phyloP scores from a whole-genome alignment of 2,329 filamentous ascomycete species.

The Sporothrix globosa region DNA sequence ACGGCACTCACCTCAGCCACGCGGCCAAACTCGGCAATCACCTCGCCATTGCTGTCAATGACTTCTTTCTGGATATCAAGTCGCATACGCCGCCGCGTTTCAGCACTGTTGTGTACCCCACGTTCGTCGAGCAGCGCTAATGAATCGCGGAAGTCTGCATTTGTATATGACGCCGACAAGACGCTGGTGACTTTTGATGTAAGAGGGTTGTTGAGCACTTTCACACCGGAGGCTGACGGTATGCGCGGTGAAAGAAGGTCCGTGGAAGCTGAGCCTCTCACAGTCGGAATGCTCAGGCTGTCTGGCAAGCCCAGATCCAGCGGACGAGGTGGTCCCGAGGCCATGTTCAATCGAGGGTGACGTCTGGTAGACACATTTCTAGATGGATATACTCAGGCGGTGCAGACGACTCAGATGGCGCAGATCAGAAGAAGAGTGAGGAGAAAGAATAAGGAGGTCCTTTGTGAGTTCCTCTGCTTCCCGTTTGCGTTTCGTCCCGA shows the following conservation, averaged over 20 bases:
- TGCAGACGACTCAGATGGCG: neutral
- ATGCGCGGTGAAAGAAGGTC: slow-evolving; percentile 43
- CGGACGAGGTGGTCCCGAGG: slow-evolving; percentile 26
- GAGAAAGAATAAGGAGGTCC: neutral
- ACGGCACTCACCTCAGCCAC: slow-evolving; percentile 73
- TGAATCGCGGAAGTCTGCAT: slow-evolving; percentile 86
- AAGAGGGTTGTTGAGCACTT: slow-evolving; percentile 63
- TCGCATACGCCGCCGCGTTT: slow-evolving; percentile 76
- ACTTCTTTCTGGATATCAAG: slow-evolving; percentile 88
- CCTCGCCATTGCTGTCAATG: slow-evolving; percentile 86
- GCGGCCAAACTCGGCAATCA: slow-evolving; percentile 83
- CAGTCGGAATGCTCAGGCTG: neutral
- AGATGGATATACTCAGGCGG: neutral
- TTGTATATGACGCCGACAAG: slow-evolving; percentile 88
- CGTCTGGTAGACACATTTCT: slow-evolving; percentile 28
- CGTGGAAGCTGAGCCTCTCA: neutral
- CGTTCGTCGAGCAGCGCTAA: slow-evolving; percentile 76
- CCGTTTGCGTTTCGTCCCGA: neutral
- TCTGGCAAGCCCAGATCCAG: slow-evolving; percentile 22
- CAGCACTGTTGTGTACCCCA: slow-evolving; percentile 71
- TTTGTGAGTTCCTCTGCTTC: neutral
- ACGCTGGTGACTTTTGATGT: slow-evolving; percentile 82
- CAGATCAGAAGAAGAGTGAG: no score
- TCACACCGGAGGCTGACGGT: slow-evolving; percentile 41
- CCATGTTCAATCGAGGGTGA: slow-evolving; percentile 32